Percentiles rank a stretch among this genome's conserved stretches.
Evolutionary conservation across 441 rosid species (phyloP).

Genomic region (Pelargonium fulgidum): DNA sequence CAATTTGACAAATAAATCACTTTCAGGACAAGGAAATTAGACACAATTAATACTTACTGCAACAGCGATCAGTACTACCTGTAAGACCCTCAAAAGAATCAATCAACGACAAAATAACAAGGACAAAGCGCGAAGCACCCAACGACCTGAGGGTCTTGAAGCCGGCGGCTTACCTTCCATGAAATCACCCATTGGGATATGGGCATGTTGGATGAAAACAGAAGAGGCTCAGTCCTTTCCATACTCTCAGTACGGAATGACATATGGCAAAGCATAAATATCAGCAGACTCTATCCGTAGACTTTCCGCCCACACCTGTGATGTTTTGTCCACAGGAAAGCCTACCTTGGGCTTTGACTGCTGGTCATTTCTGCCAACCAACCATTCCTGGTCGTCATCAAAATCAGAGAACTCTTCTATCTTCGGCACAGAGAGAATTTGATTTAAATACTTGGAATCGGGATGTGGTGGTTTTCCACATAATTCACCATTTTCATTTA

Average conservation of each 20-base stretch:
- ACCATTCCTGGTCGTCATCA: slow-evolving; percentile 42
- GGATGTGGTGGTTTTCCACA: slow-evolving; percentile 44
- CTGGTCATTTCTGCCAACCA: slow-evolving; percentile 25
- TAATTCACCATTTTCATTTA: slow-evolving; percentile 33
- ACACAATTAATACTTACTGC: slow-evolving; percentile 9
- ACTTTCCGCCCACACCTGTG: slow-evolving; percentile 48
- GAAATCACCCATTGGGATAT: slow-evolving; percentile 5
- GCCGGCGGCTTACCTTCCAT: slow-evolving; percentile 13
- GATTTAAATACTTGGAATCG: slow-evolving; percentile 46
- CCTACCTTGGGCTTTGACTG: slow-evolving; percentile 23
- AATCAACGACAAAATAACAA: slow-evolving; percentile 10
- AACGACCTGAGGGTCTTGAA: slow-evolving; percentile 7
- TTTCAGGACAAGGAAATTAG: slow-evolving; percentile 22
- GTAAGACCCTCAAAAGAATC: background rate
- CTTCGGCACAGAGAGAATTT: slow-evolving; percentile 43
- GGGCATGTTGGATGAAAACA: slow-evolving; percentile 7
- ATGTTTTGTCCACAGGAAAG: slow-evolving; percentile 28
- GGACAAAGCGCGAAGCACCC: slow-evolving; percentile 16
- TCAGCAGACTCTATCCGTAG: slow-evolving; percentile 44
- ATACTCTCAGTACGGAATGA: slow-evolving; percentile 43
- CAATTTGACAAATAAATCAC: slow-evolving; percentile 20
- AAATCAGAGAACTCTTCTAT: slow-evolving; percentile 32
- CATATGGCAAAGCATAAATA: slow-evolving; percentile 45
- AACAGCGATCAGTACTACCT: slow-evolving; percentile 10
- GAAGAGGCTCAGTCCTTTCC: slow-evolving; percentile 9